Evolutionary conservation across 2,329 filamentous ascomycete genomes (phyloP).

Genomic region (Ilyonectria robusta): DNA sequence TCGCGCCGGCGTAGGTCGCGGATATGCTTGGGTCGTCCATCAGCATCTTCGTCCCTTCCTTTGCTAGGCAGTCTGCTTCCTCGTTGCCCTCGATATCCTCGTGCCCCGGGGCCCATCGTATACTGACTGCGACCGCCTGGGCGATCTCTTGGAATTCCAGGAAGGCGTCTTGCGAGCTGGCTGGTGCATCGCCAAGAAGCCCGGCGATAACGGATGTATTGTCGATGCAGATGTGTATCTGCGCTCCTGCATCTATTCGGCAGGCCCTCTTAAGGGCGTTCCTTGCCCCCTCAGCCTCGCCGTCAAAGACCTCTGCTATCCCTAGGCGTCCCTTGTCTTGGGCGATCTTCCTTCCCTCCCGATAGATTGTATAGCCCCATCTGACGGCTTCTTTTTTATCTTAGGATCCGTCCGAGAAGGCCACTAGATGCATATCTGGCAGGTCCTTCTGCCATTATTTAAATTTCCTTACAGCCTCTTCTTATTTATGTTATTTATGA

Average conservation of each 20-base stretch:
- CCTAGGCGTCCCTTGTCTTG: neutral
- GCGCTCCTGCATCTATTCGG: neutral
- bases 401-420: neutral
- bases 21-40: neutral
- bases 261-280: neutral
- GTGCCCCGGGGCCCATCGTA: slow-evolving; percentile 10
- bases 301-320: neutral
- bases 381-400: neutral
- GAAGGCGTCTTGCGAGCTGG: slow-evolving; percentile 13
- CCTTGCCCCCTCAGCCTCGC: neutral
- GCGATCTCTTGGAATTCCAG: slow-evolving; percentile 14
- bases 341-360: neutral
- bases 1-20: too few species aligned
- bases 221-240: slow-evolving; percentile 11
- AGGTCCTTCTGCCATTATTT: neutral
- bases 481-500: neutral
- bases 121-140: neutral
- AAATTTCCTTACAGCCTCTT: neutral
- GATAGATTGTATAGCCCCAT: neutral
- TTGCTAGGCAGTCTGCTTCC: slow-evolving; percentile 11
- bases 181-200: slow-evolving; percentile 2
- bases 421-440: neutral
- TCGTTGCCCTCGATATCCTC: slow-evolving; percentile 11
- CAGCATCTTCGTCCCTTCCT: neutral
- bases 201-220: slow-evolving; percentile 7